phyloP scores from a whole-genome alignment of 2,329 filamentous ascomycete species.

The Trichoderma sp. region DNA sequence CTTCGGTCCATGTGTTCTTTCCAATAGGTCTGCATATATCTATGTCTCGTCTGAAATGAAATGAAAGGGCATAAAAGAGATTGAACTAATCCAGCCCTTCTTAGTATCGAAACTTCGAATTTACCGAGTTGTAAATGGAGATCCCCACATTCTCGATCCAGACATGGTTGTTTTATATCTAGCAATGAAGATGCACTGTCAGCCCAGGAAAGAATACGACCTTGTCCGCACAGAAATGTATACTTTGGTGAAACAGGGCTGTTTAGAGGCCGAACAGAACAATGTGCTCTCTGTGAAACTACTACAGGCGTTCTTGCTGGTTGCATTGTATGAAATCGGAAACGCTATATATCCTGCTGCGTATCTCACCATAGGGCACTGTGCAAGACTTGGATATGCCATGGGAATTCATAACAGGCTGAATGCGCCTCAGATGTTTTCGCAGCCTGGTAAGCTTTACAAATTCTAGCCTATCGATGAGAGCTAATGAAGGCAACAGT shows the following conservation, averaged over 20 bases:
- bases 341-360: not conserved
- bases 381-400: not conserved
- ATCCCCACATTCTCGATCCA: not conserved
- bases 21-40: not conserved
- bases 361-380: not conserved
- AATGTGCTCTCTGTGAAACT: not conserved
- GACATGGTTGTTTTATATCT: not conserved
- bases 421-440: not conserved
- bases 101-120: not conserved
- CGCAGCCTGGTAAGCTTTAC: not conserved
- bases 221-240: not conserved
- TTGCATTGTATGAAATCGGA: not conserved
- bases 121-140: not conserved
- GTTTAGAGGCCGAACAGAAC: not conserved
- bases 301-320: not conserved
- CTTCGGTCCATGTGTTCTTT: not conserved
- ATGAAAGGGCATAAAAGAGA: accelerated
- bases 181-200: not conserved
- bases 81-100: not conserved
- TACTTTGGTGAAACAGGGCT: not conserved
- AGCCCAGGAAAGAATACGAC: not conserved
- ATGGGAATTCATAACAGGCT: not conserved
- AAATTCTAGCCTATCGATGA: not conserved
- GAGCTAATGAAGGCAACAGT: not conserved
- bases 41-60: not conserved